Evolutionary conservation across 176 grass and related monocot genomes (phyloP).

Genomic region (Otatea glauca): DNA sequence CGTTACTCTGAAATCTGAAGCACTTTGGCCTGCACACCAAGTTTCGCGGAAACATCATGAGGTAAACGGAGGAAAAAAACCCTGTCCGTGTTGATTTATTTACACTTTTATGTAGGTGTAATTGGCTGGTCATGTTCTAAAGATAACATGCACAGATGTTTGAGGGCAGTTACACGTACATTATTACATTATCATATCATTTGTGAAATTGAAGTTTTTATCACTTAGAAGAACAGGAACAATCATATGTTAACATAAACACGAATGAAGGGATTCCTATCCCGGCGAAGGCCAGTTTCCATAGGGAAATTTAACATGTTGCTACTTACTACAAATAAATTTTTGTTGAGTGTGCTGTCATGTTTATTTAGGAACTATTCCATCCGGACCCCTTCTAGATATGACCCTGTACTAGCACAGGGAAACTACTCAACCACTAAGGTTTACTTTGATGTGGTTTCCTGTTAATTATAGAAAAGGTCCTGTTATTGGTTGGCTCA

Average conservation of each 20-base stretch:
- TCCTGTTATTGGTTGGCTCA: background rate
- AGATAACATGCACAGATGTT: background rate
- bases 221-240: background rate
- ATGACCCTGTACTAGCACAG: background rate
- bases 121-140: background rate
- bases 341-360: background rate
- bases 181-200: background rate
- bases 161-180: background rate
- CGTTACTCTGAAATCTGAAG: slow-evolving; percentile 84
- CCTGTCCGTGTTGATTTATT: background rate
- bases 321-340: background rate
- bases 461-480: background rate
- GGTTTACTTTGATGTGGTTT: background rate
- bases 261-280: background rate
- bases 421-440: background rate
- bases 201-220: background rate
- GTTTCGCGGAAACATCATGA: slow-evolving; percentile 94
- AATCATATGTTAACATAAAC: background rate
- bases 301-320: background rate
- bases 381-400: background rate
- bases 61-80: slow-evolving; percentile 45
- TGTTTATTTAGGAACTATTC: background rate
- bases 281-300: background rate
- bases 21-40: slow-evolving; percentile 94
- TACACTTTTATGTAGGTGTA: background rate